Evolutionary conservation across 2,329 filamentous ascomycete species (phyloP), one percentile per base, ranked within the genome.

Genomic region (Mariannaea sp.): DNA sequence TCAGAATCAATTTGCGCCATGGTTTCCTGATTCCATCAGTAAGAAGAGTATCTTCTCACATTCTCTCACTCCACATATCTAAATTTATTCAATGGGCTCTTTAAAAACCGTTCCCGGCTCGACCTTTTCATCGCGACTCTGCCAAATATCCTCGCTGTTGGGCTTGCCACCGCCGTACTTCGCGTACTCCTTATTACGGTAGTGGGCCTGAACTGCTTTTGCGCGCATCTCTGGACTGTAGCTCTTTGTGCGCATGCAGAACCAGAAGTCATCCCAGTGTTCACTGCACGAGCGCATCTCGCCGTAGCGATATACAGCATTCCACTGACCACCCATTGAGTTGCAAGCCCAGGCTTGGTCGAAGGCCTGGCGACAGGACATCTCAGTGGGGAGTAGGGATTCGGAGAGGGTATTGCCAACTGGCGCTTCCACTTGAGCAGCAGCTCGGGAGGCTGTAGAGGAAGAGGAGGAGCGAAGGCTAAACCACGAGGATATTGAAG

Each of bases 301-400:
- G 57, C 94, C 94, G 69, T 91, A 87, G 32, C 94, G 88, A 79
- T 97, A 99, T 30, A 97, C 82, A 66, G 91, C 86, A 66, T 89
- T 92, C 79, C 92, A 96, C 71, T 97, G 92, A 1, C 93, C 92
- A 47, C 91, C 92, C 7, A 96, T 79, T 0, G 88, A 91, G 70
- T 94, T 90, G 81, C 94, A 99, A 79, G 93, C 90, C 82, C 93
- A 97, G 55, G 93, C 92, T 59, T 85, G 82, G 77, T 99, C 94
- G 76, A 99, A 97, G 64, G 92, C 88, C 56, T 87, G 81, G 45
- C 90, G 88, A 78, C 94, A 97, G 67, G 88, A 92, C 87, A 97
- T 94, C 46, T 81, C 84, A 35, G 85, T 86, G 0, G 91, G 90
- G 57, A 94, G 89, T 44, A 90, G 79, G 58, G 86, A 83, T 60